Evolutionary conservation across 1,284 basidiomycete species (phyloP).

Genomic region (Ustanciosporium gigantosporum): DNA sequence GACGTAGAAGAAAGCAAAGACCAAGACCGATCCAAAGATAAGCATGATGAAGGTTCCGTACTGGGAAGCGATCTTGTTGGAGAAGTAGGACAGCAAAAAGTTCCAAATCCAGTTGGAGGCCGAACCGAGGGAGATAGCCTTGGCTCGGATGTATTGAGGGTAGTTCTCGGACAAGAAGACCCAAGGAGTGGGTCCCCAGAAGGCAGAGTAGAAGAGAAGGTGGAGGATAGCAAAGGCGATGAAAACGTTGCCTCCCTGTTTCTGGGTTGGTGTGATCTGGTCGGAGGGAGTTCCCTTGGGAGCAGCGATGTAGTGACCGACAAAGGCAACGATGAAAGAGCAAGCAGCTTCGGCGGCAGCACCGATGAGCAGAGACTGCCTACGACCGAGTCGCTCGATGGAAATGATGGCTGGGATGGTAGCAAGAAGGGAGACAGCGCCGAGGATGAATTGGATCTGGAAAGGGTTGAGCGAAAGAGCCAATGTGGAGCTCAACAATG

Average conservation of each 20-base stretch:
- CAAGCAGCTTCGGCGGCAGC: slow-evolving; percentile 60
- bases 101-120: slow-evolving; percentile 71
- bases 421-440: slow-evolving; percentile 59
- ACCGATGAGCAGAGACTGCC: slow-evolving; percentile 63
- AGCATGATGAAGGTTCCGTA: slow-evolving; percentile 70
- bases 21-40: slow-evolving; percentile 71
- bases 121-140: slow-evolving; percentile 73
- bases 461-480: slow-evolving; percentile 72
- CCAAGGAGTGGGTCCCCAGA: slow-evolving; percentile 74
- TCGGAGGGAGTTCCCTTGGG: slow-evolving; percentile 65
- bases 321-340: slow-evolving; percentile 64
- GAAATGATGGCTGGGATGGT: slow-evolving; percentile 45
- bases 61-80: slow-evolving; percentile 69
- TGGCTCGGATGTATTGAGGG: slow-evolving; percentile 76
- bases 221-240: slow-evolving; percentile 78
- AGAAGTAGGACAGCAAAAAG: slow-evolving; percentile 74
- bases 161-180: slow-evolving; percentile 70
- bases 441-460: slow-evolving; percentile 63
- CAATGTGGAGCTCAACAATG: slow-evolving; percentile 78
- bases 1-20: slow-evolving; percentile 60
- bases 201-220: slow-evolving; percentile 69
- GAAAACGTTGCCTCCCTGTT: slow-evolving; percentile 68
- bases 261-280: slow-evolving; percentile 44
- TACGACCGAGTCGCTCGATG: slow-evolving; percentile 63
- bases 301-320: slow-evolving; percentile 64